Conservation (phyloP, 352 stramenopile genomes). For the Hyaloperonospora brassicae region DNA sequence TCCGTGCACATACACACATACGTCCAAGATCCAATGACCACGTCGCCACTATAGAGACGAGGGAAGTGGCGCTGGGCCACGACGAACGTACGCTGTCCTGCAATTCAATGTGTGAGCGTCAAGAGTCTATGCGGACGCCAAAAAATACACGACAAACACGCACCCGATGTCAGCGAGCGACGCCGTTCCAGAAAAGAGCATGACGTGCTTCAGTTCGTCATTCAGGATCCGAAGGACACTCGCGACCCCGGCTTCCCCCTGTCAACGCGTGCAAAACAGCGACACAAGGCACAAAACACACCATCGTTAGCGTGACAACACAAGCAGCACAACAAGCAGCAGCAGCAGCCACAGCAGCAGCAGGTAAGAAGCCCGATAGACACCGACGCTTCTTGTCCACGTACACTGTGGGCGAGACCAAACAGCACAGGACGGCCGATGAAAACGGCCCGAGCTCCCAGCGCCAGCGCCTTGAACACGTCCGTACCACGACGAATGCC, state of each 20-base stretch:
- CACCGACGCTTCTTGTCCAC: neutral
- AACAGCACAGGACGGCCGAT: slow-evolving; percentile 93
- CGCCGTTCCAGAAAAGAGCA: slow-evolving; percentile 77
- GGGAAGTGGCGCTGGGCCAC: too few species aligned
- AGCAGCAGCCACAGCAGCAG: neutral
- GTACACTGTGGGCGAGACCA: slow-evolving; percentile 84
- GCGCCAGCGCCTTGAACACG: slow-evolving; percentile 87
- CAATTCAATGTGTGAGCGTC: neutral
- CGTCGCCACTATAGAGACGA: too few species aligned
- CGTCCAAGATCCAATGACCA: neutral
- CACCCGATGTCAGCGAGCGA: slow-evolving; percentile 67
- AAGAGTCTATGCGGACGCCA: too few species aligned
- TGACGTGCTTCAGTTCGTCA: slow-evolving; percentile 89
- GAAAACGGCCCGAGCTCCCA: slow-evolving; percentile 91
- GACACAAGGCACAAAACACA: neutral
- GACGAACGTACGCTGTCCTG: too few species aligned
- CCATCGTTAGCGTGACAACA: neutral
- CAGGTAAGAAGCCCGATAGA: neutral
- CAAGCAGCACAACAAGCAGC: neutral
- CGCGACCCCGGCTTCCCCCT: slow-evolving; percentile 82
- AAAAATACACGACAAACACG: too few species aligned
- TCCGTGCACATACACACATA: too few species aligned
- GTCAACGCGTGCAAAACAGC: neutral
- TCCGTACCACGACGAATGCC: slow-evolving; percentile 93
- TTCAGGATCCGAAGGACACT: slow-evolving; percentile 88